Conservation (phyloP, 1,284 basidiomycete species). For the Boletus sp. region DNA sequence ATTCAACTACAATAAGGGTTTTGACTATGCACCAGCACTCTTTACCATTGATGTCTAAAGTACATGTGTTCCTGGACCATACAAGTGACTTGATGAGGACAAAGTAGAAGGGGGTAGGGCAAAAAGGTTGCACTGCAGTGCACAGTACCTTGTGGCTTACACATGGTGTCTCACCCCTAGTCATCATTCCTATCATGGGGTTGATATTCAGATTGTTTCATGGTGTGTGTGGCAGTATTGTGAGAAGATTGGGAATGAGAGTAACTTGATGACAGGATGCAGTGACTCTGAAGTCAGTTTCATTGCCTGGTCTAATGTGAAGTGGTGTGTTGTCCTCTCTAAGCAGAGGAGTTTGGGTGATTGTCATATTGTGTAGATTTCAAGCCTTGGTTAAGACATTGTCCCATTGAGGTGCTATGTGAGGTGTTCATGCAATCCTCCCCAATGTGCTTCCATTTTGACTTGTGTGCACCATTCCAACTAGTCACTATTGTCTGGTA, state of each 20-base stretch:
- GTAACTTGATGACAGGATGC: conserved; percentile 88
- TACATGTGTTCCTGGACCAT: too few relatives aligned
- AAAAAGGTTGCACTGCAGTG: too few relatives aligned
- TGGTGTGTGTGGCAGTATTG: conserved; percentile 95
- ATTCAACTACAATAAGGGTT: too few relatives aligned
- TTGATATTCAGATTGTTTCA: conserved; percentile 94
- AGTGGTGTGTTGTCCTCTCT: conserved; percentile 97
- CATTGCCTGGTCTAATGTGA: conserved; percentile 69
- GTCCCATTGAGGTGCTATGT: too few relatives aligned
- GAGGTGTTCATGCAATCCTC: too few relatives aligned
- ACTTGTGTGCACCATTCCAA: conserved; percentile 12
- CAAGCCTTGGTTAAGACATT: conserved; percentile 94
- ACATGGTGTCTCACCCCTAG: conserved; percentile 73
- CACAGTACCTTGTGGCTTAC: too few relatives aligned
- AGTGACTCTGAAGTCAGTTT: conserved; percentile 90
- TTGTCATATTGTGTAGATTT: conserved; percentile 92
- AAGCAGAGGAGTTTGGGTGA: conserved; percentile 91
- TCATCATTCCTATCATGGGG: conserved; percentile 58
- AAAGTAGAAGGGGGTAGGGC: too few relatives aligned
- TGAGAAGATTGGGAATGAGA: conserved; percentile 95
- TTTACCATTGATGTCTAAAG: too few relatives aligned
- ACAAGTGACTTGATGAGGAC: too few relatives aligned
- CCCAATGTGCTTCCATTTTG: too few relatives aligned
- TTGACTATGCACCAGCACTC: too few relatives aligned
- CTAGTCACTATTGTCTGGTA: too few relatives aligned